Evolutionary conservation across 192 early-diverging fungal species (phyloP).

Genomic region (Entomortierella chlamydospora): DNA sequence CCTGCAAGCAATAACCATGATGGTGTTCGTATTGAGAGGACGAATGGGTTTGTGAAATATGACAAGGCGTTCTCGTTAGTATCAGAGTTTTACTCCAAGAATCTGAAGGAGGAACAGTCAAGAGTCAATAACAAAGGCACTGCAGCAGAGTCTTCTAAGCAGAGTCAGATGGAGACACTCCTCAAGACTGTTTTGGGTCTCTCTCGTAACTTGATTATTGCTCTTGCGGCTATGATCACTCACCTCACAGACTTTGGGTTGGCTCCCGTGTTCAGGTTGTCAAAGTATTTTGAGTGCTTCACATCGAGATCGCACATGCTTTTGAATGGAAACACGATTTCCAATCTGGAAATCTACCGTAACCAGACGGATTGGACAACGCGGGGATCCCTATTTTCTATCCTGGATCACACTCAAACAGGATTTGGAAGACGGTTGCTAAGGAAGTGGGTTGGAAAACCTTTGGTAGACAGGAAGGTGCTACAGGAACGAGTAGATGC

Average conservation of each 20-base stretch:
- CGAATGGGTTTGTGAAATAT: constrained; percentile 60
- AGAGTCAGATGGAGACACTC: constrained; percentile 31
- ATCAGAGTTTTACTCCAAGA: constrained; percentile 57
- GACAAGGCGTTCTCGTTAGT: constrained; percentile 56
- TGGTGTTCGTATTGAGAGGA: constrained; percentile 65
- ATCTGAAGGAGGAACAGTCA: constrained; percentile 27
- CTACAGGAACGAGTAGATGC: constrained; percentile 70
- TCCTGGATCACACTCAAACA: constrained; percentile 76
- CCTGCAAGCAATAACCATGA: constrained; percentile 35
- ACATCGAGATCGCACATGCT: constrained; percentile 67
- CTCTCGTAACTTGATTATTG: constrained; percentile 35
- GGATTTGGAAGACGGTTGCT: constrained; percentile 74
- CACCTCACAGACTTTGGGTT: constrained; percentile 77
- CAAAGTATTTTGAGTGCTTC: constrained; percentile 72
- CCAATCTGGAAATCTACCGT: constrained; percentile 73
- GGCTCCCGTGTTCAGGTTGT: constrained; percentile 63
- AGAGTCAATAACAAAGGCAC: not conserved
- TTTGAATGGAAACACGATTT: constrained; percentile 74
- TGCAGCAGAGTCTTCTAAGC: not conserved
- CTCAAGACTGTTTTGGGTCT: constrained; percentile 40
- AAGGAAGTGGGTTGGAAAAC: constrained; percentile 75
- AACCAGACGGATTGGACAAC: constrained; percentile 60
- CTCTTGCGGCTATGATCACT: constrained; percentile 64
- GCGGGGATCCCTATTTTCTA: constrained; percentile 65
- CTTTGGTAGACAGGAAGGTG: constrained; percentile 64